phyloP scores from a whole-genome alignment of 495 filamentous ascomycete species.

The Astrothelium subdiscretum region DNA sequence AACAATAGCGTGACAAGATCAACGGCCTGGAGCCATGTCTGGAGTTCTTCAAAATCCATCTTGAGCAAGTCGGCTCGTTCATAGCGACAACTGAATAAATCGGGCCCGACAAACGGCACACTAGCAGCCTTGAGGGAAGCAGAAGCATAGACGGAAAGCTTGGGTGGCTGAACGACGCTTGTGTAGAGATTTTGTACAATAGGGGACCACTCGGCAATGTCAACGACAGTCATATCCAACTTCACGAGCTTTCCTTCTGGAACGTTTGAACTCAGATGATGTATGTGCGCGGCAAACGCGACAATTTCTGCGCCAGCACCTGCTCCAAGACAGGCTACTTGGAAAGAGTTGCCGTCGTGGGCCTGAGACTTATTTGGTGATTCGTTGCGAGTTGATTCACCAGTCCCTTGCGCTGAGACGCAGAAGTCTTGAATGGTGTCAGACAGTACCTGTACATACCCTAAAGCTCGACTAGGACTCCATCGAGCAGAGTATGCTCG shows the following conservation, averaged over 20 bases:
- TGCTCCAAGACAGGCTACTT: constrained; percentile 66
- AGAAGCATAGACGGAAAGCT: constrained; percentile 45
- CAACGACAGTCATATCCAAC: constrained; percentile 54
- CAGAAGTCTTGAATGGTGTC: constrained; percentile 33
- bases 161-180: constrained; percentile 34
- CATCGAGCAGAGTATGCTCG: constrained; percentile 77
- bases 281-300: constrained; percentile 55
- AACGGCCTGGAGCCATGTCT: constrained; percentile 22
- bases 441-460: constrained; percentile 58
- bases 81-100: constrained; percentile 29
- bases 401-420: neutral
- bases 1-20: constrained; percentile 74
- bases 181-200: constrained; percentile 45
- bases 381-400: neutral
- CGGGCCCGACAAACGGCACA: constrained; percentile 9
- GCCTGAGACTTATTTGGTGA: neutral
- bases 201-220: constrained; percentile 64
- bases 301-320: constrained; percentile 78
- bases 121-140: constrained; percentile 33
- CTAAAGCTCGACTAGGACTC: constrained; percentile 71
- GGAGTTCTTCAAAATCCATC: constrained; percentile 32
- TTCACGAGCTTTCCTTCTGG: constrained; percentile 2
- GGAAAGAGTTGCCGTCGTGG: constrained; percentile 18
- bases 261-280: constrained; percentile 10
- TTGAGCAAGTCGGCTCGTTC: constrained; percentile 51